Evolutionary conservation across 1,284 basidiomycete species (phyloP).

Genomic region (Peniophora sp.): DNA sequence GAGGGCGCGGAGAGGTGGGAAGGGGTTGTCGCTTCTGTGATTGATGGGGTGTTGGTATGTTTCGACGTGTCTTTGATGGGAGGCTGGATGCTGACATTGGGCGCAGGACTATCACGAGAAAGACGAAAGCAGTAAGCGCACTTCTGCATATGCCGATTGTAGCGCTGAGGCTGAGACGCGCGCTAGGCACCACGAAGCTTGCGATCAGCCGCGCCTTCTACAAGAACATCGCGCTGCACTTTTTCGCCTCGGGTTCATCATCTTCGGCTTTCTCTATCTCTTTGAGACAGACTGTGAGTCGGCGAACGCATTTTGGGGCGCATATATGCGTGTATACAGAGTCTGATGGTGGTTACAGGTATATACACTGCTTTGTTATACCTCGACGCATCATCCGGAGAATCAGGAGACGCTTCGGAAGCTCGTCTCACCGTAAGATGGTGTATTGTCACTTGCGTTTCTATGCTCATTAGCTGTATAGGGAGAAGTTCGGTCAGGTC

Average conservation of each 20-base stretch:
- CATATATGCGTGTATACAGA: slow-evolving; percentile 8
- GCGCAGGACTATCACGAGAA: not conserved
- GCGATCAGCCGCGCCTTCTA: slow-evolving; percentile 20
- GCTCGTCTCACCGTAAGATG: slow-evolving; percentile 20
- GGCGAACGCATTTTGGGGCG: not conserved
- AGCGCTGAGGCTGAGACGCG: not conserved
- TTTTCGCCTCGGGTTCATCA: slow-evolving; percentile 16
- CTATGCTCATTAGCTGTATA: slow-evolving; percentile 3
- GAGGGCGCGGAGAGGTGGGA: slow-evolving; percentile 19
- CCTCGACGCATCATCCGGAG: slow-evolving; percentile 16
- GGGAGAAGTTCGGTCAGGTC: slow-evolving; percentile 20
- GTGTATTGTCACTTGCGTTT: not conserved
- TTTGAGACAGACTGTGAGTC: not conserved
- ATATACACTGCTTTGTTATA: slow-evolving; percentile 23
- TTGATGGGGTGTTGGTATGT: slow-evolving; percentile 25
- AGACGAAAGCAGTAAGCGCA: not conserved
- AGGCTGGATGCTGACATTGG: not conserved
- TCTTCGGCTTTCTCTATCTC: not conserved
- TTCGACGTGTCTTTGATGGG: not conserved
- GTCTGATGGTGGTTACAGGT: slow-evolving; percentile 13
- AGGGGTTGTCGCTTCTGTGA: slow-evolving; percentile 16
- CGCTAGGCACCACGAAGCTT: slow-evolving; percentile 15
- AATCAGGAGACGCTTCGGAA: slow-evolving; percentile 22
- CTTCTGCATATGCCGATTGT: not conserved
- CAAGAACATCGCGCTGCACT: slow-evolving; percentile 19